Evolutionary conservation across 2,329 filamentous ascomycete genomes (phyloP), one percentile per base, ranked within the genome.

Genomic region (Reticulascus tulasneorum): DNA sequence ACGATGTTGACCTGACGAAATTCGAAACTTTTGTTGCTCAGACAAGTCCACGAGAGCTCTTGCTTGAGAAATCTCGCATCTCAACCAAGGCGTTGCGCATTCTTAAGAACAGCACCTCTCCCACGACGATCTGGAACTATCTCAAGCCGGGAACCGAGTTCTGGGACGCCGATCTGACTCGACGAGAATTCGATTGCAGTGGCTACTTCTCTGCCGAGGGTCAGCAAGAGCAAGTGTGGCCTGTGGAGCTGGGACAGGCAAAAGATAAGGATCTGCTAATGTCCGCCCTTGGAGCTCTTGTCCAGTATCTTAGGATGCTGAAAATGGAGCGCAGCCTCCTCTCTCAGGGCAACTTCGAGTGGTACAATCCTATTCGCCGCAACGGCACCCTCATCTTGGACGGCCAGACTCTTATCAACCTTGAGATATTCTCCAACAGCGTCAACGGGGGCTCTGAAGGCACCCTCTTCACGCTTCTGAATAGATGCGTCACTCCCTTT

Each of bases 21-120:
- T 97, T 98, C 49, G 93, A 98, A 66, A 98, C 93, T 0, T 85
- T 98, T 45, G 82, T 98, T 23, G 93, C 93, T 12, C 93, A 98
- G 59, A 94, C 82, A 12, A 78, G 84, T 15, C 93, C 93, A 0
- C 84, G 87, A 32, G 93, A 98, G 60, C 66, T 98, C 28, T 67
- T 98, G 1, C 66, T 98, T 1, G 93, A 98, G 57, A 97, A 94
- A 60, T 85, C 82, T 0, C 82, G 73, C 19, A 70, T 97, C 20
- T 96, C 90, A 0, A 80, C 84, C n/a, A 94, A 93, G 56, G 87
- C 87, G 1, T 63, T 95, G 39, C 84, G 93, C 4, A 95, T 98
- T 27, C 69, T 98, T 47, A 98, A 97, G 65, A 97, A 94, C 58
- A 97, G 94, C 59, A 96, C 90, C 1, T 77, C 79, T 1, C 90